Conservation (phyloP, 805 yeast species). For the Saccharomycopsis microspora region DNA sequence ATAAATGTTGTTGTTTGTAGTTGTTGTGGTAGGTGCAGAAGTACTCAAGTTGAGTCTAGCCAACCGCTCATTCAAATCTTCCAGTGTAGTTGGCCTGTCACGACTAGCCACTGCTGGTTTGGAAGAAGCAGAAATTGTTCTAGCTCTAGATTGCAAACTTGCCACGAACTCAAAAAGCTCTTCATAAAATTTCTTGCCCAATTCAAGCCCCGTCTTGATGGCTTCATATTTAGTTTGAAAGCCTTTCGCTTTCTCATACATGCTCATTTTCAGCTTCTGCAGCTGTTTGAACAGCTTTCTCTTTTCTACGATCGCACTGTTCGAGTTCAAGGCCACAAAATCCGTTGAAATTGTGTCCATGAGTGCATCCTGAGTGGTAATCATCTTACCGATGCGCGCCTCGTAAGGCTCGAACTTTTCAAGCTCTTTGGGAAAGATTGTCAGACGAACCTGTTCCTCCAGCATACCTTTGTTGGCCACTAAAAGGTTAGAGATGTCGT, state of each 20-base stretch:
- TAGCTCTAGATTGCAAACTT: slow-evolving; percentile 19
- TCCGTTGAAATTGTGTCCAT: slow-evolving; percentile 32
- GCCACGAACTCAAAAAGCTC: slow-evolving; percentile 24
- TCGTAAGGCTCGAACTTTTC: slow-evolving; percentile 64
- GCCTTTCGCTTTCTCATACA: slow-evolving; percentile 28
- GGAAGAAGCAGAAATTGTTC: slow-evolving; percentile 6
- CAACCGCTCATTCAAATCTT: slow-evolving; percentile 18
- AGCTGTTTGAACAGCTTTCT: slow-evolving; percentile 29
- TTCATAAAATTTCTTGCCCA: slow-evolving; percentile 55
- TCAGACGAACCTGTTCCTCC: slow-evolving; percentile 43
- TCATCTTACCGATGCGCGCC: slow-evolving; percentile 53
- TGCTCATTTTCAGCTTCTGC: slow-evolving; percentile 23
- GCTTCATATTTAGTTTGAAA: slow-evolving; percentile 38
- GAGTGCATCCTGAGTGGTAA: slow-evolving; percentile 49
- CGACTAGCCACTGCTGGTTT: background rate
- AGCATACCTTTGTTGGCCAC: slow-evolving; percentile 51
- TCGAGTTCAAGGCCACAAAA: slow-evolving; percentile 34
- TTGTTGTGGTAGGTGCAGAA: slow-evolving; percentile 7
- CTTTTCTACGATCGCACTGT: slow-evolving; percentile 33
- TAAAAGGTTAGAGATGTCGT: slow-evolving; percentile 72
- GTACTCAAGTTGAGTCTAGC: slow-evolving; percentile 15
- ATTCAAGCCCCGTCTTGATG: slow-evolving; percentile 52
- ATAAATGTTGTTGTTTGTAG: slow-evolving; percentile 14
- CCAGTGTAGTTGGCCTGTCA: background rate
- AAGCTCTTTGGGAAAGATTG: slow-evolving; percentile 57